Base-by-base conservation (phyloP, 2,329 filamentous ascomycete species). In the Clarireedia hainanense region DNA sequence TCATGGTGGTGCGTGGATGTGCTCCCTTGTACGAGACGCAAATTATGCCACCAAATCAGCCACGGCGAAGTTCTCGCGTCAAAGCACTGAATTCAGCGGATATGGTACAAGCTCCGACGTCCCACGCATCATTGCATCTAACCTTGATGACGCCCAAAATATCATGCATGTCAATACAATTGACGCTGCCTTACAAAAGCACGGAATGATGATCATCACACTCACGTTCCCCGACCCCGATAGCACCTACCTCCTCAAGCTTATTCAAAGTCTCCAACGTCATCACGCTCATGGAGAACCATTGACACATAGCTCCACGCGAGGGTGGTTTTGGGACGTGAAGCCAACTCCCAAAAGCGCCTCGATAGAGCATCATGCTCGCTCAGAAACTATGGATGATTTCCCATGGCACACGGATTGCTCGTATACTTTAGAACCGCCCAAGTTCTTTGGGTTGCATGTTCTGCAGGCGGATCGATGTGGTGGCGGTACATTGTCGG, bases 401-500 rank as follows among this genome's bases (percentile, higher is more conserved):
- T 68, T 68, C 45, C 66, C 65, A 20, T 68, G 66, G 66, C 65
- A 68, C 49, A 67, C 66, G 5, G 66, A 67, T 54, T 67, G 64
- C 47, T 65, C 61, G 2, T 68, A 66, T 36, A 64, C 64, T 27
- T 36, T 47, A 9, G 37, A 37, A 15, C 65, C 65, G 24, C 66
- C 66, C 5, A 61, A 61, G 9, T 65, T 61, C 47, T 67, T 68
- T 46, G 66, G 61, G 7, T 58, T 68, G 2, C 64, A 68, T 30
- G 60, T 68, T n/a, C 47, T 68, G 10, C 64, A 64, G 10, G 50
- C 58, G 3, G 65, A 67, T 40, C 49, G 39, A n/a, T 42, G 39
- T 42, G 39, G 39, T 20, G 39, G 39, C 6, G 65, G 65, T 0
- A 58, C 63, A 10, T 55, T 65, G 6, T 63, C 58, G 0, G 55